phyloP scores from a whole-genome alignment of 257 asterid species.

The Solanum ossicruentum region DNA sequence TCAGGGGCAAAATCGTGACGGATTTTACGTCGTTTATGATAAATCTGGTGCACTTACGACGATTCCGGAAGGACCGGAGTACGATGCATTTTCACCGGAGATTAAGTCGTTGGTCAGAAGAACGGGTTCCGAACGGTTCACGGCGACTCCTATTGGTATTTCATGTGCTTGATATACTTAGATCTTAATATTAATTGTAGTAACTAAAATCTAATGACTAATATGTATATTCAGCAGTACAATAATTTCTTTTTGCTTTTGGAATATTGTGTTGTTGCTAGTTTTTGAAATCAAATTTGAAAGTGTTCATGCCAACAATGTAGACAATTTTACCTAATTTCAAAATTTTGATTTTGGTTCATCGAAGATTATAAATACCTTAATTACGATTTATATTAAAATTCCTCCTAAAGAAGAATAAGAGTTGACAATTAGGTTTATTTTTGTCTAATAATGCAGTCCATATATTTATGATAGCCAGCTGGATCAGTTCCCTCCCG shows the following conservation, averaged over 20 bases:
- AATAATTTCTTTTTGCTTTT: not conserved
- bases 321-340: not conserved
- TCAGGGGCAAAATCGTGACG: constrained; percentile 4
- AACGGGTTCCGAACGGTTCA: constrained; percentile 47
- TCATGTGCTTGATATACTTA: constrained; percentile 25
- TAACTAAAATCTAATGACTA: not conserved
- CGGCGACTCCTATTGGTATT: constrained; percentile 30
- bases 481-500: not conserved
- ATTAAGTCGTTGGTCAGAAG: constrained; percentile 35
- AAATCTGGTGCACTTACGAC: constrained; percentile 34
- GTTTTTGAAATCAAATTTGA: not conserved
- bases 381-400: not conserved
- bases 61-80: constrained; percentile 51
- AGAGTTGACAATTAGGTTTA: not conserved
- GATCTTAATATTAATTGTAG: not conserved
- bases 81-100: constrained; percentile 45
- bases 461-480: not conserved
- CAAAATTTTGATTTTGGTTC: not conserved
- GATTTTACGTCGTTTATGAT: constrained; percentile 21
- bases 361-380: not conserved
- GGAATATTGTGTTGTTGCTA: not conserved
- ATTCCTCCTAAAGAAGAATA: no score
- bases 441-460: no score
- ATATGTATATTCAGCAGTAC: not conserved
- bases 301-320: not conserved